A percentile compares a stretch with the other conserved stretches of the same genome.
phyloP scores from a whole-genome alignment of 768 basidiomycete species.

The Lactifluus hygrophoroides region DNA sequence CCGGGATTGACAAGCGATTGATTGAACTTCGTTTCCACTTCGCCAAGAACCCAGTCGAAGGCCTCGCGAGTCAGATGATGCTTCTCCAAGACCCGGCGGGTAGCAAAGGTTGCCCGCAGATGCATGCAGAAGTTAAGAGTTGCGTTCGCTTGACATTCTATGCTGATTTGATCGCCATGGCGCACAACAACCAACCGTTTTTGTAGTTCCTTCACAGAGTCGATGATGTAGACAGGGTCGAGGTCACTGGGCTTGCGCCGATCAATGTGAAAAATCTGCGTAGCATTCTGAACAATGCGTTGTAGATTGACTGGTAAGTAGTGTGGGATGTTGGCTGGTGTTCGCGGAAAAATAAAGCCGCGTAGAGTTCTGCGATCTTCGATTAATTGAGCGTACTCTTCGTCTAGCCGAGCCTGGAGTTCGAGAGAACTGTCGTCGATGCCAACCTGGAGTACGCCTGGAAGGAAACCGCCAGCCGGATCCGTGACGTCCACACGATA shows the following conservation, averaged over 20 bases:
- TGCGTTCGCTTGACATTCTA: slow-evolving; percentile 78
- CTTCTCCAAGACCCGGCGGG: slow-evolving; percentile 80
- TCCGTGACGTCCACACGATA: slow-evolving; percentile 96
- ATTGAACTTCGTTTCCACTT: slow-evolving; percentile 95
- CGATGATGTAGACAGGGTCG: slow-evolving; percentile 79
- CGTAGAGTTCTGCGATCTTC: slow-evolving; percentile 76
- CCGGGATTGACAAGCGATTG: slow-evolving; percentile 87
- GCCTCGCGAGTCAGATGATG: slow-evolving; percentile 86
- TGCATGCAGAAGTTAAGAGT: slow-evolving; percentile 92
- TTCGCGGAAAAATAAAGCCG: slow-evolving; percentile 73
- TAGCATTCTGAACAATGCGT: slow-evolving; percentile 91
- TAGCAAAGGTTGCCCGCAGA: slow-evolving; percentile 78
- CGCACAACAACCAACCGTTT: slow-evolving; percentile 81
- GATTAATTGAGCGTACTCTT: slow-evolving; percentile 54
- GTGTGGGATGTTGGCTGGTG: slow-evolving; percentile 61
- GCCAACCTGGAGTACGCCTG: slow-evolving; percentile 76
- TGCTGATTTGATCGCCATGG: slow-evolving; percentile 67
- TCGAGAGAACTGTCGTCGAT: slow-evolving; percentile 79
- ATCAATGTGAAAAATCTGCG: slow-evolving; percentile 97
- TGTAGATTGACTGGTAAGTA: slow-evolving; percentile 93
- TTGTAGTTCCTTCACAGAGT: slow-evolving; percentile 64
- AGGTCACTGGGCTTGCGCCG: slow-evolving; percentile 88
- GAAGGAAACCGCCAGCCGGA: slow-evolving; percentile 67
- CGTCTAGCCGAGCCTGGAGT: slow-evolving; percentile 77
- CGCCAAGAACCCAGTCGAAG: slow-evolving; percentile 95